A percentile compares a stretch with the other conserved stretches of the same genome.
Evolutionary conservation across 495 filamentous ascomycete species (phyloP).

Genomic region (Penicillium canescens): DNA sequence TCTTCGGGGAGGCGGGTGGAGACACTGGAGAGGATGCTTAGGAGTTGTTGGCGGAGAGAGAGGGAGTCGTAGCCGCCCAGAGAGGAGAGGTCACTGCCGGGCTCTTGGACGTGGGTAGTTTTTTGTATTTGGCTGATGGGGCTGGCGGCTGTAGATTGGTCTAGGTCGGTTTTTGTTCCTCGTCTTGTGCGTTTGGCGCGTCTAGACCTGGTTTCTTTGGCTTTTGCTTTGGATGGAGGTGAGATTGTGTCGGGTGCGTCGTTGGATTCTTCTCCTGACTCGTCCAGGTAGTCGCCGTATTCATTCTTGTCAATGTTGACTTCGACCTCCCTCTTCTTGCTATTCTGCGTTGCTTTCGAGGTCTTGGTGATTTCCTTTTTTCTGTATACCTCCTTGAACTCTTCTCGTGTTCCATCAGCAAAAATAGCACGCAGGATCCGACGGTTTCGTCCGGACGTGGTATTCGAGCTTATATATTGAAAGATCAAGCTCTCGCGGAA

Average conservation of each 20-base stretch:
- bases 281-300: slow-evolving; percentile 59
- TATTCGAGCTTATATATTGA: slow-evolving; percentile 47
- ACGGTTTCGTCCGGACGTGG: slow-evolving; percentile 41
- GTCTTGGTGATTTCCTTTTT: slow-evolving; percentile 48
- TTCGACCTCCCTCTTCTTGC: slow-evolving; percentile 44
- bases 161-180: slow-evolving; percentile 29
- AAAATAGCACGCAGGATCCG: slow-evolving; percentile 65
- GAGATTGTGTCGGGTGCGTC: slow-evolving; percentile 7
- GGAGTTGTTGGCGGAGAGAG: slow-evolving; percentile 62
- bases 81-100: slow-evolving; percentile 23
- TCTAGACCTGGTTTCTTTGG: neutral
- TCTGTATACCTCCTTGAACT: slow-evolving; percentile 62
- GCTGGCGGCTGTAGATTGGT: slow-evolving; percentile 7
- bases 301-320: slow-evolving; percentile 59
- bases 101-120: neutral
- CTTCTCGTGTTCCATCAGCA: slow-evolving; percentile 55
- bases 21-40: slow-evolving; percentile 55
- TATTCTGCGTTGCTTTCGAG: slow-evolving; percentile 15
- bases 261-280: slow-evolving; percentile 41
- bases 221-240: slow-evolving; percentile 8
- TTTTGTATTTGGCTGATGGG: neutral
- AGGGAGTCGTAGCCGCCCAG: slow-evolving; percentile 60
- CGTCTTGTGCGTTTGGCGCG: slow-evolving; percentile 36
- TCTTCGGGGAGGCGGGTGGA: slow-evolving; percentile 36
- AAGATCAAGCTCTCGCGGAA: slow-evolving; percentile 55